phyloP scores from a whole-genome alignment of 139 green algal genomes.

The Pseudopediastrum boryanum region DNA sequence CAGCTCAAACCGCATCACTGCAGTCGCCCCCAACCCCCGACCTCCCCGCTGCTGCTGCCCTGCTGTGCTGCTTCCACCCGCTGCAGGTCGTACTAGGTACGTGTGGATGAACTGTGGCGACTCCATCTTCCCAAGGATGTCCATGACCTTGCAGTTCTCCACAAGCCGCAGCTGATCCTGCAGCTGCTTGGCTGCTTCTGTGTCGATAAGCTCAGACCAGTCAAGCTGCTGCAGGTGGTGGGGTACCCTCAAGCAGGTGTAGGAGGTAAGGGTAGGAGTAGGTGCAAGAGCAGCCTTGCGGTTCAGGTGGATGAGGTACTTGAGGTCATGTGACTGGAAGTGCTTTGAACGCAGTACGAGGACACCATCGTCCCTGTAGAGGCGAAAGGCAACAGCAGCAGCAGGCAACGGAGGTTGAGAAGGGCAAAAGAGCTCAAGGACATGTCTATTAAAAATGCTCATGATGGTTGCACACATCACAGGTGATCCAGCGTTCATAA shows the following conservation, averaged over 20 bases:
- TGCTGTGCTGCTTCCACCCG: not conserved
- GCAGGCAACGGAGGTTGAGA: not conserved
- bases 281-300: not conserved
- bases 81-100: not conserved
- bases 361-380: slow-evolving; percentile 15
- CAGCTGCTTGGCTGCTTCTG: not conserved
- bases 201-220: slow-evolving; percentile 14
- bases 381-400: not conserved
- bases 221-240: slow-evolving; percentile 16
- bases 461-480: no score
- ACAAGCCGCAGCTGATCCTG: slow-evolving; percentile 39
- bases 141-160: not conserved
- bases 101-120: slow-evolving; percentile 51
- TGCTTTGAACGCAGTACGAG: slow-evolving; percentile 43
- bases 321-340: slow-evolving; percentile 41
- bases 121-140: slow-evolving; percentile 59
- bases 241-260: slow-evolving; percentile 30
- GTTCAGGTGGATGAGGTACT: slow-evolving; percentile 41
- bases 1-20: slow-evolving; percentile 45
- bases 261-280: not conserved
- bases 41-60: not conserved
- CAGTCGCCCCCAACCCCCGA: not conserved
- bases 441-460: no score
- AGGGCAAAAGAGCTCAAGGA: no score
- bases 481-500: no score